Percentiles rank a stretch among this genome's conserved stretches.
Conservation (phyloP, 2,329 filamentous ascomycete species). For the Fonsecaea pugnacius region DNA sequence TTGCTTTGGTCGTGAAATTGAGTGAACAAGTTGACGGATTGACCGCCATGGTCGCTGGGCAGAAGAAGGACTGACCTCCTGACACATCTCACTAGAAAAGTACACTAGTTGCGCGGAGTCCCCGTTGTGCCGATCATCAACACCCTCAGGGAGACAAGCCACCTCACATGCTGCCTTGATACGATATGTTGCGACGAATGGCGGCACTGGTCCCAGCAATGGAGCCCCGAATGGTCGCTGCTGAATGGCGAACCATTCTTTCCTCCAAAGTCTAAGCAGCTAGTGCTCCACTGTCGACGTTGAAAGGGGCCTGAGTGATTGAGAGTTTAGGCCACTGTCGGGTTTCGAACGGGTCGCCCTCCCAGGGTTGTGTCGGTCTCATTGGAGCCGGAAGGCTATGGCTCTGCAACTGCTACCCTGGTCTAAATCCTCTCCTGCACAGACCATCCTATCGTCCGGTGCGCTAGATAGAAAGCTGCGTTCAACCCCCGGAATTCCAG, state of each 20-base stretch:
- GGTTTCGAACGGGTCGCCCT: not conserved
- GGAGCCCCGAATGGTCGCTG: not conserved
- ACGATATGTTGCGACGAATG: not conserved
- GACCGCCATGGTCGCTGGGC: constrained; percentile 37
- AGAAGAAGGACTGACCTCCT: constrained; percentile 33
- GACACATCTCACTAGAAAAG: not conserved
- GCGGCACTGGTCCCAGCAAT: not conserved
- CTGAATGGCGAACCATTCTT: constrained; percentile 13
- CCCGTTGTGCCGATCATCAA: constrained; percentile 7
- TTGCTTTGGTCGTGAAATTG: constrained; percentile 36
- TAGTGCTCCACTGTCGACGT: not conserved
- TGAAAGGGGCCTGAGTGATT: not conserved
- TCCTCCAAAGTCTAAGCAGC: constrained; percentile 6
- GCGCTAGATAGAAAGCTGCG: constrained; percentile 5
- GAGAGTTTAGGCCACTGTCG: not conserved
- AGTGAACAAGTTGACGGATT: constrained; percentile 37
- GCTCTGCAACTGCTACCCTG: not conserved
- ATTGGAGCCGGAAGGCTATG: constrained; percentile 5
- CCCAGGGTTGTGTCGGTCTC: not conserved
- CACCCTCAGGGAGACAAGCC: not conserved
- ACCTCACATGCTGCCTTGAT: not conserved
- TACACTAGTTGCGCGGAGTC: not conserved
- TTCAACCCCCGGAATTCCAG: not conserved
- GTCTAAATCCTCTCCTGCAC: not conserved
- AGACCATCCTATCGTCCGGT: constrained; percentile 2